Evolutionary conservation across 352 stramenopile genomes (phyloP), one percentile per base, ranked within the genome.

Genomic region (Phytophthora pistaciae): DNA sequence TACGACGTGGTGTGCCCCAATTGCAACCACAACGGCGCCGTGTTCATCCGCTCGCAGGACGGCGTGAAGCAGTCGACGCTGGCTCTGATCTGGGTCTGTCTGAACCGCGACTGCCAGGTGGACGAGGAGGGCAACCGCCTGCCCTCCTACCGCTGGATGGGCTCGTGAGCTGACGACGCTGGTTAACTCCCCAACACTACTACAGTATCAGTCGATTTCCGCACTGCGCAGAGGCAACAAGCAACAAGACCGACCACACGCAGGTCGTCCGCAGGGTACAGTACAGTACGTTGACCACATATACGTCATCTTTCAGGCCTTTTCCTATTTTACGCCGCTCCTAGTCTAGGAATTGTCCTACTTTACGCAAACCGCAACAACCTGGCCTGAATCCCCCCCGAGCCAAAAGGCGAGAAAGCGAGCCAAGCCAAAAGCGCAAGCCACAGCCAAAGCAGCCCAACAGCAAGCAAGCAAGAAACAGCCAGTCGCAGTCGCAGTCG

Each of bases 41-140:
- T 94, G 56, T 96, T 96, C 68, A 95, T 96, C 68, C 90, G 90
- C 23, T 96, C 90, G 50, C 90, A 96, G 66, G 90, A 96, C 68
- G 90, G 90, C 49, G 90, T 96, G 16, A 96, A 96, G 79, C 87
- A 96, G 66, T 87, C 90, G 38, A 96, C 90, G 48, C 78, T 96
- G 60, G 83, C 86, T 18, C 85, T 96, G 70, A 96, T 96, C 64
- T 96, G 90, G 90, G 87, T 96, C 55, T 96, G 90, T 75, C 77
- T 96, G 52, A 96, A 96, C 65, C 83, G 87, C n/a, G 89, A 96
- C 67, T 96, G 89, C 62, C 89, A 95, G 46, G 74, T 93, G 13
- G 89, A 96, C 64, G 89, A 96, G 31, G 86, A 96, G 33, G 88
- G 87, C 48, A 96, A 95, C 33, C 88, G 87, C 60, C 66, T 96